Base-by-base conservation (phyloP, 257 asterid species). In the Salvia miltiorrhiza region DNA sequence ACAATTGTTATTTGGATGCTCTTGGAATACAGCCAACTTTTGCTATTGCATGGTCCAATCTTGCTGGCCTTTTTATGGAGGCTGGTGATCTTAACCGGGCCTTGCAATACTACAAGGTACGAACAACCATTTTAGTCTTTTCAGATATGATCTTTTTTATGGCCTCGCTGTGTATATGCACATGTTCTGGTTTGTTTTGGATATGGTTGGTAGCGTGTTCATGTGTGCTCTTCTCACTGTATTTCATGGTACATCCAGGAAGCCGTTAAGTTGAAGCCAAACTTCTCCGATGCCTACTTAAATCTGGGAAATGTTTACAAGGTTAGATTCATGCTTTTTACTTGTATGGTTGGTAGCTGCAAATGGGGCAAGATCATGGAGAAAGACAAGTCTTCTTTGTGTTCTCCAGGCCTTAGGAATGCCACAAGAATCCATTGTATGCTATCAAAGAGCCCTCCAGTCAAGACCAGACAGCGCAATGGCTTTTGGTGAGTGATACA, bases 11-110 rank as follows among this genome's bases (percentile, higher is more conserved):
- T 76, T 63, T 86, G 68, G 99, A 94, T 48, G 99, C 99, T 69
- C 85, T 94, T 52, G 88, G 89, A 47, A 83, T 94, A 76, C 97
- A 94, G 59, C 99, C 99, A 63, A 80, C 90, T 23, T 94, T 94
- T 85, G 97, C 99, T 73, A 86, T 94, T 74, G 99, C 99, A 39
- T 94, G 99, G 99, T 94, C 99, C 82, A 91, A 91, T 83, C 97
- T 94, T 76, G 99, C 99, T 80, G 96, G 97, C 35, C 88, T 94
- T 79, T 91, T 86, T 77, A 94, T 91, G 99, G 99, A 94, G 78
- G 88, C 92, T 16, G 95, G 98, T 52, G 98, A 94, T 83, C 89
- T 86, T 63, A 88, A 79, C 75, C 80, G 95, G 80, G 97, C 99
- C 72, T 76, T 89, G 89, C 97, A 94, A 77, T 94, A 94, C 82